phyloP scores from a whole-genome alignment of 164 flowering plant species.

The Cinnamomum chago region DNA sequence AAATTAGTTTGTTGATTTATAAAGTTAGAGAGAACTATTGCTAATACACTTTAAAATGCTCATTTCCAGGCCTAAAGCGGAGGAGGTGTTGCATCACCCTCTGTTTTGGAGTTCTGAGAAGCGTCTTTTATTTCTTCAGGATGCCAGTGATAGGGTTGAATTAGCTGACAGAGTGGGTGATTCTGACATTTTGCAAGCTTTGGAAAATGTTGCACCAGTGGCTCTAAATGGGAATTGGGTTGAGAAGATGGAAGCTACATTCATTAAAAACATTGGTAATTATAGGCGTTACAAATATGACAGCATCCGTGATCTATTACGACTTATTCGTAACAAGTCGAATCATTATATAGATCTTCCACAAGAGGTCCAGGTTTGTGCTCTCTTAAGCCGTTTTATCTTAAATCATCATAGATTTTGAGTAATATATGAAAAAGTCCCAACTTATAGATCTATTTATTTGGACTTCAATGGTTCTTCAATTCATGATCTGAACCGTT shows the following conservation, averaged over 20 bases:
- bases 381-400: neutral
- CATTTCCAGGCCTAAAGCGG: constrained; percentile 51
- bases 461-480: too few relatives aligned
- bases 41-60: neutral
- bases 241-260: constrained; percentile 55
- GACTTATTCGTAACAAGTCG: constrained; percentile 69
- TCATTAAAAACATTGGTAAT: constrained; percentile 54
- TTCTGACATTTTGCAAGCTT: constrained; percentile 46
- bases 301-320: constrained; percentile 58
- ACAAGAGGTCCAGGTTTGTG: constrained; percentile 48
- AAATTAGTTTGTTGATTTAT: neutral
- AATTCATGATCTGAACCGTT: too few relatives aligned
- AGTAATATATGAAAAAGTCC: too few relatives aligned
- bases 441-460: too few relatives aligned
- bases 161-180: constrained; percentile 51
- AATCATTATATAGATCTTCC: constrained; percentile 76
- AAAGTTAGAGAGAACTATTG: too few relatives aligned
- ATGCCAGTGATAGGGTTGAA: constrained; percentile 70
- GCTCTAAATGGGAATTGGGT: constrained; percentile 73
- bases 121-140: constrained; percentile 71
- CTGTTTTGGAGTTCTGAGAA: constrained; percentile 65
- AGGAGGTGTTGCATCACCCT: constrained; percentile 61
- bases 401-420: too few relatives aligned
- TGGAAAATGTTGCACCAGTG: constrained; percentile 45
- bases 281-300: constrained; percentile 69